Evolutionary conservation across 495 filamentous ascomycete genomes (phyloP).

Genomic region (Podospora bellae-mahoneyi): DNA sequence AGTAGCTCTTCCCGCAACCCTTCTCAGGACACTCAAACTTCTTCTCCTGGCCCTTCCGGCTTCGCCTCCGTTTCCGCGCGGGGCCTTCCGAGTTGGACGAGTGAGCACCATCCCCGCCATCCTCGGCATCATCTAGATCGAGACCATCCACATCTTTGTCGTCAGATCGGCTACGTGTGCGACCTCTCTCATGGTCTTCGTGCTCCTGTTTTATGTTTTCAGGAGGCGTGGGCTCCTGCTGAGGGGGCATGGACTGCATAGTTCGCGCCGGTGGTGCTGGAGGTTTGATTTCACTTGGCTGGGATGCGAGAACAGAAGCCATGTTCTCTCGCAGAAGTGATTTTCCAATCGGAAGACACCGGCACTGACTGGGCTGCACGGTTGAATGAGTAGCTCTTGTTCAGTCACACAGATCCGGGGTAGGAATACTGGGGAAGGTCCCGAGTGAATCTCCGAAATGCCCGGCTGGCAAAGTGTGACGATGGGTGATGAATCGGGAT

Average conservation of each 20-base stretch:
- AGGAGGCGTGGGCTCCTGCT: slow-evolving; percentile 42
- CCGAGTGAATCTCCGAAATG: slow-evolving; percentile 22
- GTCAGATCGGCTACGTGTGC: slow-evolving; percentile 45
- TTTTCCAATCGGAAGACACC: slow-evolving; percentile 24
- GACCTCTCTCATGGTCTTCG: slow-evolving; percentile 45
- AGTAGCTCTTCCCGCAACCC: slow-evolving; percentile 93
- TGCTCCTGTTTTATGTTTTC: slow-evolving; percentile 37
- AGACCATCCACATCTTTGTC: slow-evolving; percentile 43
- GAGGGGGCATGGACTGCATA: slow-evolving; percentile 41
- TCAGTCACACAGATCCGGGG: slow-evolving; percentile 25
- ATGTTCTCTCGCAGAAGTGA: slow-evolving; percentile 33
- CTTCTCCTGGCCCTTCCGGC: slow-evolving; percentile 85
- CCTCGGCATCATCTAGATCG: slow-evolving; percentile 40
- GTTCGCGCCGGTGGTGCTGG: slow-evolving; percentile 35
- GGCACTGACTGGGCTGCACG: slow-evolving; percentile 19
- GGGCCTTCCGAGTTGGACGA: slow-evolving; percentile 56
- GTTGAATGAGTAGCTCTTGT: neutral
- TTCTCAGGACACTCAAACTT: slow-evolving; percentile 91
- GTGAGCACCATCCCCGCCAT: slow-evolving; percentile 40
- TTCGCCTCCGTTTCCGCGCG: slow-evolving; percentile 70
- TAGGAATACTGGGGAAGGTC: slow-evolving; percentile 7
- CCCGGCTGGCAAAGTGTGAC: slow-evolving; percentile 16
- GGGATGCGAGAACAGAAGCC: slow-evolving; percentile 47
- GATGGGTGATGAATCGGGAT: slow-evolving; percentile 24
- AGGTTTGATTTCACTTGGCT: slow-evolving; percentile 40